Evolutionary conservation across 352 stramenopile genomes (phyloP).

Genomic region (Globisporangium emineosum): DNA sequence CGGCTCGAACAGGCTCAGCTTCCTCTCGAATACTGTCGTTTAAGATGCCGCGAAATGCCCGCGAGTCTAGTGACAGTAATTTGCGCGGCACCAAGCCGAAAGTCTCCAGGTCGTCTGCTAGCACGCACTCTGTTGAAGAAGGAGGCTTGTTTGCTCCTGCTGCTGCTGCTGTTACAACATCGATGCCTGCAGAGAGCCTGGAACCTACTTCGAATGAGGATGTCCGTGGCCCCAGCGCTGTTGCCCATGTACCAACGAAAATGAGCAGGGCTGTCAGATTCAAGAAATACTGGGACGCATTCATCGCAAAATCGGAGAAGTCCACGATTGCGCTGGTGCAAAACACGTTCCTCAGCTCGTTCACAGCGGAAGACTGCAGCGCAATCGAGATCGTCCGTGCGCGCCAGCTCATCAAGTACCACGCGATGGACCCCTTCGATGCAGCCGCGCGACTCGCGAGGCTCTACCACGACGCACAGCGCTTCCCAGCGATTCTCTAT

Average conservation of each 20-base stretch:
- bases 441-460: conserved; percentile 19
- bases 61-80: background rate
- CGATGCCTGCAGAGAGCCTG: background rate
- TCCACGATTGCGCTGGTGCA: conserved; percentile 5
- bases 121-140: background rate
- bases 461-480: conserved; percentile 21
- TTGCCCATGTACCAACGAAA: background rate
- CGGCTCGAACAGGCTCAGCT: background rate
- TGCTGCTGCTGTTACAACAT: background rate
- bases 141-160: background rate
- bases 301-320: background rate
- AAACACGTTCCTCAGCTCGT: background rate
- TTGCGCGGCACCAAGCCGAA: background rate
- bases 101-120: background rate
- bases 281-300: background rate
- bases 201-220: background rate
- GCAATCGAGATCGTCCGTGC: conserved; percentile 18
- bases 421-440: conserved; percentile 33
- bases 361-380: conserved; percentile 13
- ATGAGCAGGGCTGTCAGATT: background rate
- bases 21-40: background rate
- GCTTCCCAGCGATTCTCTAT: conserved; percentile 17
- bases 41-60: background rate
- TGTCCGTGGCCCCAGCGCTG: background rate
- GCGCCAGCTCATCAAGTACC: conserved; percentile 22